These are phyloP conservation scores for Termitomyces sp. DNA, from an alignment of 768 basidiomycete genomes.

Conservation along the genomic window DNA sequence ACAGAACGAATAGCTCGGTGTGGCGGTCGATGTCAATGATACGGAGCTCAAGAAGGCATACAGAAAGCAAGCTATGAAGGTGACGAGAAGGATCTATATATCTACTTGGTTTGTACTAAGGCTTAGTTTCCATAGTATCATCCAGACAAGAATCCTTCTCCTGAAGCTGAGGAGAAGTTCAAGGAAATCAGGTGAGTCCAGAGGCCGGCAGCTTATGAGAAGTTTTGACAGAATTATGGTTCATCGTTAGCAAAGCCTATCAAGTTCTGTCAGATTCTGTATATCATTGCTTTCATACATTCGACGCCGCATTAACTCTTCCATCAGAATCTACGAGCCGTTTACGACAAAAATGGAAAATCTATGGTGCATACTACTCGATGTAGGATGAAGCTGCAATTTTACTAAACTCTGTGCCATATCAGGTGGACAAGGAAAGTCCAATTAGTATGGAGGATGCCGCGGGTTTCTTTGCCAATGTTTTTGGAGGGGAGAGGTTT, in stretches of 20 bases:
- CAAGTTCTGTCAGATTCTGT: slow-evolving; percentile 86
- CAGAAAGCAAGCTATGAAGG: slow-evolving; percentile 91
- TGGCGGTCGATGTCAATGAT: slow-evolving; percentile 67
- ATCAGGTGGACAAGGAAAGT: slow-evolving; percentile 72
- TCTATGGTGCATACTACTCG: slow-evolving; percentile 52
- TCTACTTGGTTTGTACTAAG: neutral
- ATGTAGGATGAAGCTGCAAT: neutral
- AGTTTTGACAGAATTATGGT: neutral
- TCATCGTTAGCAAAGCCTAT: slow-evolving; percentile 75
- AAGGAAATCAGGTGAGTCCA: slow-evolving; percentile 81
- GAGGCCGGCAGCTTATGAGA: neutral
- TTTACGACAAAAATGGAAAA: slow-evolving; percentile 96
- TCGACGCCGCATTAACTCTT: slow-evolving; percentile 1
- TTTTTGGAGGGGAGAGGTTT: slow-evolving; percentile 94
- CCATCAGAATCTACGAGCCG: slow-evolving; percentile 68
- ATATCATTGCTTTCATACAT: slow-evolving; percentile 20
- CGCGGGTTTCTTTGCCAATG: slow-evolving; percentile 89
- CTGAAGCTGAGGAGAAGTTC: slow-evolving; percentile 95
- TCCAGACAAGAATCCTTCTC: slow-evolving; percentile 90
- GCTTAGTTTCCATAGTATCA: slow-evolving; percentile 55
- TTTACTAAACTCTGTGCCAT: neutral
- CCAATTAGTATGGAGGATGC: slow-evolving; percentile 82
- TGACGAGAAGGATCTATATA: slow-evolving; percentile 16
- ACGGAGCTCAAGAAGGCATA: slow-evolving; percentile 92
- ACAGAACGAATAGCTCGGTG: slow-evolving; percentile 49